These are phyloP conservation scores for Microsporum canis DNA, from an alignment of 2,329 filamentous ascomycete genomes.

Conservation along the genomic window DNA sequence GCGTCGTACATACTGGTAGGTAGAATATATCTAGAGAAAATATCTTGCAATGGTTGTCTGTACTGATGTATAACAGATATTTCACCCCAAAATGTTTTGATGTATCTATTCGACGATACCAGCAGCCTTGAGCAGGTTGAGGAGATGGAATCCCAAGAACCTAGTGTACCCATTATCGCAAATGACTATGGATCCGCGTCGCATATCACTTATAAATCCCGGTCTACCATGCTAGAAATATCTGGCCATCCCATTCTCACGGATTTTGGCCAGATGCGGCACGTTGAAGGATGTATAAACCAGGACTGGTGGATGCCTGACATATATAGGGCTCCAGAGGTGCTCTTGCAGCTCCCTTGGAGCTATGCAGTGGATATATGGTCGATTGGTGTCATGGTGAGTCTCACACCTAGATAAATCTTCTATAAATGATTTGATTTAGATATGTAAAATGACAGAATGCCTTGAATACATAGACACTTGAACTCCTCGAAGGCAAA, in stretches of 20 bases:
- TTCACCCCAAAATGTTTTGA: conserved; percentile 13
- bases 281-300: conserved; percentile 3
- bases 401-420: background rate
- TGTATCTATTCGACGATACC: conserved; percentile 6
- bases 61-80: conserved; percentile 7
- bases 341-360: conserved; percentile 18
- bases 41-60: too few relatives aligned
- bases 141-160: conserved; percentile 8
- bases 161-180: conserved; percentile 9
- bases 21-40: background rate
- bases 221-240: conserved; percentile 8
- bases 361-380: conserved; percentile 18
- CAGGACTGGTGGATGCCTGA: conserved; percentile 20
- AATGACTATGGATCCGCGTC: background rate
- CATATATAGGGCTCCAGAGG: conserved; percentile 19
- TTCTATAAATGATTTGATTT: too few relatives aligned
- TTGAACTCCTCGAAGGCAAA: conserved; percentile 21
- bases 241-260: conserved; percentile 15
- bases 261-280: conserved; percentile 18
- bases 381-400: conserved; percentile 21
- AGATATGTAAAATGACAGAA: too few relatives aligned
- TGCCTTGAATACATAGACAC: background rate
- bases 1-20: conserved; percentile 17
- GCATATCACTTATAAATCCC: conserved; percentile 10
- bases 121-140: conserved; percentile 11